Base-by-base conservation (phyloP, 768 basidiomycete genomes). In the Pisolithus microcarpus region DNA sequence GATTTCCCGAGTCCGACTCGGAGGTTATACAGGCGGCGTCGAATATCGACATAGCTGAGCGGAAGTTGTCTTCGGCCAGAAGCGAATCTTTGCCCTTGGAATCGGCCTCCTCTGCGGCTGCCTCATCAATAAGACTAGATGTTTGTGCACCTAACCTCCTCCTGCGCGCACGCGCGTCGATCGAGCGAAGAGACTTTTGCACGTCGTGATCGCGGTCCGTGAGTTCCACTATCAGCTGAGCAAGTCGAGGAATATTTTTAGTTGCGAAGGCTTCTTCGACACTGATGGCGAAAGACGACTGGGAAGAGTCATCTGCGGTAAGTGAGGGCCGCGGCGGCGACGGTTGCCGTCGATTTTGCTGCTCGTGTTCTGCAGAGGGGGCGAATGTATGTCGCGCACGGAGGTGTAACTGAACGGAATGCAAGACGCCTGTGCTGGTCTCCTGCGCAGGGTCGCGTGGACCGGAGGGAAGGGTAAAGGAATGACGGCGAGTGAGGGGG, bases 1-100 rank as follows among this genome's bases (percentile, higher is more conserved):
- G n/a, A 61, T 30, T 57, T 40, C 39, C 62, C 60, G 13, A 50
- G 48, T 19, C 43, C 7, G 7, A 39, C 19, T 18, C 49, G 53
- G 64, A 54, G 21, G 43, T 46, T 31, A 73, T 64, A 7, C 74
- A 68, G 16, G 82, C 74, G 0, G 80, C 74, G 23, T 85, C 75
- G 65, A 93, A 93, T 15, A 94, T 69, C 15, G 79, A 75, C 69
- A 91, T 71, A 0, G 90, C 90, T 0, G 81, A 76, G 0, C 70
- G 61, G 53, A 91, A 83, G 55, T 87, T 90, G 58, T 80, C 78
- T 62, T 94, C 91, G 26, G 72, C 58, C 19, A 70, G 69, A 21
- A 90, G 74, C 2, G 65, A 53, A 0, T 65, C 66, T 38, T 78
- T 72, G 8, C 73, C 73, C 21, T 61, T 61, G 38, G 73, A 52